A percentile compares a stretch with the other conserved stretches of the same genome.
Evolutionary conservation across 108 stramenopile species (phyloP).

Genomic region (Cyclotella cryptica): DNA sequence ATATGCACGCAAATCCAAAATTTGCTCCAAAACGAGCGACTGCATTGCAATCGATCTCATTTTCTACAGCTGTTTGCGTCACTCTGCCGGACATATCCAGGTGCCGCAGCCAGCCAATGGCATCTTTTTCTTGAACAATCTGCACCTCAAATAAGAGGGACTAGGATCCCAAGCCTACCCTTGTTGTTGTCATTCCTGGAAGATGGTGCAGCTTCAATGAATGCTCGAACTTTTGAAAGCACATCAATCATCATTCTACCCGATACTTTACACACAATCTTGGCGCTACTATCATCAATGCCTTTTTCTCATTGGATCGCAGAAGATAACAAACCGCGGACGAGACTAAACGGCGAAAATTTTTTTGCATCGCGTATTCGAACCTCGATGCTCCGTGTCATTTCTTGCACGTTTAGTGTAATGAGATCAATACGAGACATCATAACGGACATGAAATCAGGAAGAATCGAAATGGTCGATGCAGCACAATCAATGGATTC

Average conservation of each 20-base stretch:
- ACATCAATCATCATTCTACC: constrained; percentile 28
- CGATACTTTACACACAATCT: constrained; percentile 29
- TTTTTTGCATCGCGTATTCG: constrained; percentile 46
- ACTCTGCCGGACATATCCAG: constrained; percentile 41
- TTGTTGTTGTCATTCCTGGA: constrained; percentile 37
- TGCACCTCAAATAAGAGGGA: background rate
- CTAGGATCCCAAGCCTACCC: background rate
- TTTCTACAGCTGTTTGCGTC: constrained; percentile 32
- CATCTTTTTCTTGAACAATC: constrained; percentile 54
- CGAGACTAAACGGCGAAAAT: constrained; percentile 32
- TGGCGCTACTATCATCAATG: constrained; percentile 38
- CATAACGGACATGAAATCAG: constrained; percentile 2
- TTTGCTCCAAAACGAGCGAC: constrained; percentile 27
- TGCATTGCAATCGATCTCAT: constrained; percentile 11
- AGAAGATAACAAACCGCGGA: constrained; percentile 34
- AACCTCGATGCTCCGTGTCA: constrained; percentile 23
- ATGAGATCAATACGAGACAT: constrained; percentile 32
- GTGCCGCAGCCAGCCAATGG: constrained; percentile 48
- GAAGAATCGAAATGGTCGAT: background rate
- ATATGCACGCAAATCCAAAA: constrained; percentile 40
- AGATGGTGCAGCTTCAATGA: constrained; percentile 24
- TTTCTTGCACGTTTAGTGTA: constrained; percentile 23
- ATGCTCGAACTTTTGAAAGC: background rate
- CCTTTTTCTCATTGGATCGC: constrained; percentile 50
- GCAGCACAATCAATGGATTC: constrained; percentile 17